phyloP scores from a whole-genome alignment of 345 rosid genomes.

The Camelina laxa region DNA sequence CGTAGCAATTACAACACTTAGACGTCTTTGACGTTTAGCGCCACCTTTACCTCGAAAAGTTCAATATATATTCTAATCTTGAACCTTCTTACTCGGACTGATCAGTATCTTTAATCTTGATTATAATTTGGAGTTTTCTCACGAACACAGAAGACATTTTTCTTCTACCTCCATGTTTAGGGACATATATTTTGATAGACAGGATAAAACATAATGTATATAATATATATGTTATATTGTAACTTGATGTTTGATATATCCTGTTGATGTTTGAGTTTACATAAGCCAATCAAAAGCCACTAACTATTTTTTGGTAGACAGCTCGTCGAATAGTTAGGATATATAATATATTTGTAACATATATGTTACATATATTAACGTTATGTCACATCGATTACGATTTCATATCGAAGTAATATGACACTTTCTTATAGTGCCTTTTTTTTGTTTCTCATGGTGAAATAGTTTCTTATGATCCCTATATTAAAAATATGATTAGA shows the following conservation, averaged over 20 bases:
- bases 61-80: not conserved
- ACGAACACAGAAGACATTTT: not conserved
- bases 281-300: slow-evolving; percentile 22
- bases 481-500: not conserved
- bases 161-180: slow-evolving; percentile 1
- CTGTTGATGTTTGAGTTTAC: slow-evolving; percentile 9
- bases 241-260: not conserved
- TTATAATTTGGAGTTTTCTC: slow-evolving; percentile 6
- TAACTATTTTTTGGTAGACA: slow-evolving; percentile 1
- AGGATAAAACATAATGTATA: not conserved
- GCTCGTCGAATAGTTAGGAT: not conserved
- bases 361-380: not conserved
- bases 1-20: not conserved
- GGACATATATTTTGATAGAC: not conserved
- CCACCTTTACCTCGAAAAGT: not conserved
- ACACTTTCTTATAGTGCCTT: slow-evolving; percentile 1
- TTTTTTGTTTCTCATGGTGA: not conserved
- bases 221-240: not conserved
- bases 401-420: not conserved
- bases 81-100: not conserved
- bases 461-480: too few relatives aligned
- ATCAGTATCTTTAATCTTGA: not conserved
- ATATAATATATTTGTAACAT: not conserved
- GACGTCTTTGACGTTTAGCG: not conserved
- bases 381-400: slow-evolving; percentile 23